A percentile compares a stretch with the other conserved stretches of the same genome.
These are phyloP conservation scores for Amanita rimosa DNA, from an alignment of 768 basidiomycete species.

Conservation along the genomic window DNA sequence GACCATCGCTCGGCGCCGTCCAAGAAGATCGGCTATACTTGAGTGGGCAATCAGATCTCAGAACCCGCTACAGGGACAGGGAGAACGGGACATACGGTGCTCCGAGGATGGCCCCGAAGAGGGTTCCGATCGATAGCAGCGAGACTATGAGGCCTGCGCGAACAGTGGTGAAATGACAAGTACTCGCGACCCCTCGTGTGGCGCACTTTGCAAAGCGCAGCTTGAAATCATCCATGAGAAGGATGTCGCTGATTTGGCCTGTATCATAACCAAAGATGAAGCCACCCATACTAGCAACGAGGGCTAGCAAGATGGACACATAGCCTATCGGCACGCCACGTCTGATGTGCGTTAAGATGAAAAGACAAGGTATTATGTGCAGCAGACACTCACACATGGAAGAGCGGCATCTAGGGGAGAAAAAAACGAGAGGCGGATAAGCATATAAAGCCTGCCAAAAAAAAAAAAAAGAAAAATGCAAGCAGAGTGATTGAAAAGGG, in stretches of 20 bases:
- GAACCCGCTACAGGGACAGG: background rate
- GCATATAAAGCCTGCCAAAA: background rate
- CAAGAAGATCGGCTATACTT: conserved; percentile 53
- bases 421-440: background rate
- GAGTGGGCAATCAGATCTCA: background rate
- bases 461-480: too few species aligned
- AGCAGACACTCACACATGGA: background rate
- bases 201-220: conserved; percentile 48
- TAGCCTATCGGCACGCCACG: conserved; percentile 51
- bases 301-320: conserved; percentile 52
- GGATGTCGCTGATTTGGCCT: conserved; percentile 69
- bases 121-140: conserved; percentile 61
- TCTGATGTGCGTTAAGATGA: conserved; percentile 17
- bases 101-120: conserved; percentile 49
- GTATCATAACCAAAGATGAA: conserved; percentile 64
- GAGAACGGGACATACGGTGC: conserved; percentile 38
- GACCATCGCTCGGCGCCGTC: conserved; percentile 57
- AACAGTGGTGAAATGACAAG: conserved; percentile 43
- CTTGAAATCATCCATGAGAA: conserved; percentile 61
- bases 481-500: background rate
- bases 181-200: conserved; percentile 22
- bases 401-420: background rate
- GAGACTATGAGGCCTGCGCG: conserved; percentile 58
- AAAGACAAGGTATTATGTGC: too few species aligned
- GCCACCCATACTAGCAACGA: conserved; percentile 64